Base-by-base conservation (phyloP, 176 grass and related monocot genomes). In the Coix lacrymajobi region DNA sequence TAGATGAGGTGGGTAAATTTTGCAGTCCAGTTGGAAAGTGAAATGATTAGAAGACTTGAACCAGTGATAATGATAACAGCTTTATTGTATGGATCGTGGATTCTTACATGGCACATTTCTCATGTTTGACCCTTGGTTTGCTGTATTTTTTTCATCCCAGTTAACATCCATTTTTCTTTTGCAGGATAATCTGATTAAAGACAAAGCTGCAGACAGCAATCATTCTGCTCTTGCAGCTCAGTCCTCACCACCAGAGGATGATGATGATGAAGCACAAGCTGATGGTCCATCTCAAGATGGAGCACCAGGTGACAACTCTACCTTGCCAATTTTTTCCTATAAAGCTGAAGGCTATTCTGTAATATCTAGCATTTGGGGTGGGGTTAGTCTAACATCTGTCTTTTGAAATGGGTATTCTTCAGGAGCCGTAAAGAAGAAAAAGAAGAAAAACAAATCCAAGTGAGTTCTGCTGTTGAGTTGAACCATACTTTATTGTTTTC, bases 381-480 rank as follows among this genome's bases (percentile, higher is more conserved):
- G 76, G 12, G 58, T 87, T 72, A 54, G 36, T 78, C 57, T 81
- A 64, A 69, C 15, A 11, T 8, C 56, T 85, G 3, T 31, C 65
- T 71, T 75, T 76, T 79, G n/a, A 68, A 88, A 84, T 79, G 57
- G 39, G 20, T 20, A 46, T 67, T 73, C 29, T 79, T 56, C 86
- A 87, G 81, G 30, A 80, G 73, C 91, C 77, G 34, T 77, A 14
- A 91, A 97, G 81, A 96, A 96, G 77, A 96, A 96, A 70, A 96
- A 91, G 86, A 96, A 96, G 91, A 96, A 91, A 79, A 96, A 46
- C 80, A 91, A 92, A 82, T 49, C 94, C 69, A 93, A 93, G 91
- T 93, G 61, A 65, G 83, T 82, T 79, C 13, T 36, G 0, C 33
- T 90, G 25, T 86, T 86, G 14, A 66, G 7, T 82, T 57, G 17